Base-by-base conservation (phyloP, 352 stramenopile species). In the Phytophthora syringae region DNA sequence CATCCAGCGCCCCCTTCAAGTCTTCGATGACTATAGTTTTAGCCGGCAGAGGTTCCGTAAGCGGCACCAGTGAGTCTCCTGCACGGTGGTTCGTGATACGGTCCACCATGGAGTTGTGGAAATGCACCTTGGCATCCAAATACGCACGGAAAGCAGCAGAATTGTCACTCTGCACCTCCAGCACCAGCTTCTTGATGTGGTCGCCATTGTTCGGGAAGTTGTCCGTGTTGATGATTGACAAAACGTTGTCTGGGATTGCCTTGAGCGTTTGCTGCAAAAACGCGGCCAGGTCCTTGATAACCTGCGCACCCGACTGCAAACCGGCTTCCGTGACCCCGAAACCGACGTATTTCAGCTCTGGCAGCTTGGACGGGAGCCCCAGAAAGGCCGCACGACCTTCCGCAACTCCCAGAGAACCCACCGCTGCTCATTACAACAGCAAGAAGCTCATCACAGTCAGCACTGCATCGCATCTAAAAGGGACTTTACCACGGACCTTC, bases 61-160 rank as follows among this genome's bases (percentile, higher is more conserved):
- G 50, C 20, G 87, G 87, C 55, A 94, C 77, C 6, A 90, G 44
- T 11, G 61, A 28, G 59, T 89, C 72, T 12, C 60, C 62, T 1
- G 43, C 52, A 5, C 85, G 71, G 44, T 90, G 79, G 6, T 70
- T 74, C 32, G 81, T 91, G 24, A 95, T 72, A n/a, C 87, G 73
- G 37, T 94, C 87, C 12, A 95, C 87, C 84, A 95, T 95, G 3
- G 85, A 90, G 64, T 93, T 94, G 73, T 95, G 84, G 47, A 93
- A 95, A 13, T 78, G 64, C 40, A 93, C 83, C 3, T 85, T 76
- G 10, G 53, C 27, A 2, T 53, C 50, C n/a, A 92, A n/a, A 50
- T 87, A 90, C 5, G 43, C 42, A 1, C 37, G 44, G 42, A 90
- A 86, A 18, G 66, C 28, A 36, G 47, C 15, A 1, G 52, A 21